Evolutionary conservation across 2,329 filamentous ascomycete genomes (phyloP), one percentile per base, ranked within the genome.

Genomic region (Fusarium begoniae): DNA sequence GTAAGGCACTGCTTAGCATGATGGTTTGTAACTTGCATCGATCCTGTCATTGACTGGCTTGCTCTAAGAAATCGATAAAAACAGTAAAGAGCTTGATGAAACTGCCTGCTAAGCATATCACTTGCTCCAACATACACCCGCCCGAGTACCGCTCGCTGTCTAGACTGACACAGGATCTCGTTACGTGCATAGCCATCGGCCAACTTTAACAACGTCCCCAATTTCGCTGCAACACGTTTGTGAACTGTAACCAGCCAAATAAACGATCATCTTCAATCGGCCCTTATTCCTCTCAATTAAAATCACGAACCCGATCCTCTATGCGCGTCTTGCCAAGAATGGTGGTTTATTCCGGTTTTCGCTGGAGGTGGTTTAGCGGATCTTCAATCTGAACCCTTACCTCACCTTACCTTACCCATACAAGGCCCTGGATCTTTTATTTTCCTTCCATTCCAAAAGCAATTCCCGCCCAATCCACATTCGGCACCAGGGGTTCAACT

Each of bases 361-460:
- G 32, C 37, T 62, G 15, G 26, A 43, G 48, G 38, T 24, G 45
- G 51, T 61, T 61, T 66, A 69, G 71, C 44, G 58, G 58, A 26
- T 38, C 40, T 38, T 28, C 59, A 57, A 54, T 44, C 6, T 18
- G 11, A 56, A 56, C 68, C 63, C 63, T 63, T 54, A 24, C 9
- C 11, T 45, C 5, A 53, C 63, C 63, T 45, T 2, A 53, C 32
- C 50, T 53, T 53, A 73, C 60, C 71, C 70, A 66, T 40, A 14
- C 56, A 26, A 12, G 55, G 63, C 38, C 57, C 60, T 74, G 69
- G 72, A 75, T 75, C 72, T 75, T 75, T 61, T 73, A 66, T 70
- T 74, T 74, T 74, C 65, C 68, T 53, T 41, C 48, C 26, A 56
- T 62, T 51, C 69, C 57, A 30, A 45, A 66, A 47, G 15, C 53